Evolutionary conservation across 2,329 filamentous ascomycete genomes (phyloP).

Genomic region (Ascochyta pisi): DNA sequence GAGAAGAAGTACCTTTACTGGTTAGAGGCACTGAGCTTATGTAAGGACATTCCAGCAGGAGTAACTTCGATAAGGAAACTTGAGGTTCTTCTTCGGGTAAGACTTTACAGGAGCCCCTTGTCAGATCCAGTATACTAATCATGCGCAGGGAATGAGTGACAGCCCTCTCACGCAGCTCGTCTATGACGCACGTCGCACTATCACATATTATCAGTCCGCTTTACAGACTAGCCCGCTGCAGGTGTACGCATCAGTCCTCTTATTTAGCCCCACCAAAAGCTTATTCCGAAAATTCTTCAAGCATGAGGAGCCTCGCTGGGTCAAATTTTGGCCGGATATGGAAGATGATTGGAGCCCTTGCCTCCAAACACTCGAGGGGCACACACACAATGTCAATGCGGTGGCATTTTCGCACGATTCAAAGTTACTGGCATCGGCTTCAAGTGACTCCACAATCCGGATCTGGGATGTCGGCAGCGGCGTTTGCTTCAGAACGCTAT

Average conservation of each 20-base stretch:
- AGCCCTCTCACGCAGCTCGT: constrained; percentile 4
- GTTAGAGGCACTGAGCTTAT: constrained; percentile 17
- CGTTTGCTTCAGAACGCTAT: too few relatives aligned
- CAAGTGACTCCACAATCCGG: constrained; percentile 3
- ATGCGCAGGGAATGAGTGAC: too few relatives aligned
- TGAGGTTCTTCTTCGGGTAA: constrained; percentile 3
- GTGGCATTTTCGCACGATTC: constrained; percentile 36
- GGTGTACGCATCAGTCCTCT: constrained; percentile 30
- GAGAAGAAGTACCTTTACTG: constrained; percentile 19
- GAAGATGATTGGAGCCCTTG: constrained; percentile 12
- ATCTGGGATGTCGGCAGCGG: constrained; percentile 18
- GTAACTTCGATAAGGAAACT: constrained; percentile 17
- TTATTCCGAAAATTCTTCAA: constrained; percentile 20
- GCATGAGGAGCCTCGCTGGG: constrained; percentile 25
- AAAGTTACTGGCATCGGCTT: constrained; percentile 11
- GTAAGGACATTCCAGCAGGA: constrained; percentile 10
- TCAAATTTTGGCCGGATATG: constrained; percentile 20
- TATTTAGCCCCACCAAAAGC: constrained; percentile 29
- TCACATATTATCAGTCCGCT: constrained; percentile 19
- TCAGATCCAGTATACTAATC: too few relatives aligned
- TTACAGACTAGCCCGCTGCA: constrained; percentile 34
- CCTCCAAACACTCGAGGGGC: constrained; percentile 33
- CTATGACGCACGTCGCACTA: constrained; percentile 28
- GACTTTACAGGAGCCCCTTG: not conserved
- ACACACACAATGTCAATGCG: constrained; percentile 17